Percentiles rank a stretch among this genome's conserved stretches.
Evolutionary conservation across 2,329 filamentous ascomycete genomes (phyloP).

Genomic region (Neoascochyta sp.): DNA sequence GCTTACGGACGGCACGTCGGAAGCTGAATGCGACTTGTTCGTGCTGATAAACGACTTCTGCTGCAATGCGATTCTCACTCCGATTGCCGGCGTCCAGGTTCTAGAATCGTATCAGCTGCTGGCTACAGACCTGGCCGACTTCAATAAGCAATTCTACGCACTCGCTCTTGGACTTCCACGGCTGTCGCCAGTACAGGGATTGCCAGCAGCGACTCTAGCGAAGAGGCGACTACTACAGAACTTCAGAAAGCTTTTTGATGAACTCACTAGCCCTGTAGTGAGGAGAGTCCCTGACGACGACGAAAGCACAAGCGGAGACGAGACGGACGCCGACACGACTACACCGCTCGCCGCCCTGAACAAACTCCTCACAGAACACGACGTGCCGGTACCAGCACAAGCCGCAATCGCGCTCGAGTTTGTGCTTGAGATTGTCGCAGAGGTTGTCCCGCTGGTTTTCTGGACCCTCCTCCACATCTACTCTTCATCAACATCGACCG

Average conservation of each 20-base stretch:
- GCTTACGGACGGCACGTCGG: conserved; percentile 37
- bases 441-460: conserved; percentile 31
- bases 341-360: conserved; percentile 33
- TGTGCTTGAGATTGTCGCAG: conserved; percentile 26
- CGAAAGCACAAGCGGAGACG: conserved; percentile 32
- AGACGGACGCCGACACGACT: conserved; percentile 32
- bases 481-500: conserved; percentile 10
- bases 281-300: conserved; percentile 29
- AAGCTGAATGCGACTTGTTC: conserved; percentile 47
- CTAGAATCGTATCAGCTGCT: conserved; percentile 43
- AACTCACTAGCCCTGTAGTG: conserved; percentile 26
- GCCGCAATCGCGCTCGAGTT: conserved; percentile 30
- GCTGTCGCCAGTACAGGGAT: conserved; percentile 52
- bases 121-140: conserved; percentile 53
- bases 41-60: conserved; percentile 56
- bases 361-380: conserved; percentile 26
- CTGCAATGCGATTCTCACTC: conserved; percentile 48
- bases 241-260: conserved; percentile 23
- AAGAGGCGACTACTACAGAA: conserved; percentile 29
- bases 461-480: conserved; percentile 35
- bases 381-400: conserved; percentile 24
- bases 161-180: conserved; percentile 55
- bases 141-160: conserved; percentile 54
- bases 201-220: conserved; percentile 34
- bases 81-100: conserved; percentile 51